These are phyloP conservation scores for Petrea volubilis DNA, from an alignment of 257 asterid species.

Conservation along the genomic window DNA sequence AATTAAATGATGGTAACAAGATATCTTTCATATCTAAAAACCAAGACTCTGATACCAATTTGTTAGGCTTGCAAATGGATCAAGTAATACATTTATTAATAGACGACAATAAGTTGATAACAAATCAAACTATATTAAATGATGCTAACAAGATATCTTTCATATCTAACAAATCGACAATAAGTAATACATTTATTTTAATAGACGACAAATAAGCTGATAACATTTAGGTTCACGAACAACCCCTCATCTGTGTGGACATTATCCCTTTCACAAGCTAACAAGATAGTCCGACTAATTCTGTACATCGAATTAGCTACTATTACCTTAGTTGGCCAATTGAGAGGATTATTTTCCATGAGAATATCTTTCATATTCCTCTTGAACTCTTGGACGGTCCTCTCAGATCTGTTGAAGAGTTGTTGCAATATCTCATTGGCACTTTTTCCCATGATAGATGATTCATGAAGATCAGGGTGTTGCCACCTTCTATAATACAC, in stretches of 20 bases:
- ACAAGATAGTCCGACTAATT: constrained; percentile 27
- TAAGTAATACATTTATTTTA: no score
- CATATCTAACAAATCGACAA: no score
- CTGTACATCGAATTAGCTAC: constrained; percentile 42
- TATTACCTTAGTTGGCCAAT: constrained; percentile 32
- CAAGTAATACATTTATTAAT: no score
- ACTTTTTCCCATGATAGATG: background rate
- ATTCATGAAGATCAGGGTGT: constrained; percentile 14
- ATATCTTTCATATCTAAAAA: no score
- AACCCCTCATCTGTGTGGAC: constrained; percentile 14
- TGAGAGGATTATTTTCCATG: no score
- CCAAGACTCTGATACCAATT: no score
- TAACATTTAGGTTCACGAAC: constrained; percentile 20
- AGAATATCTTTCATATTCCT: background rate
- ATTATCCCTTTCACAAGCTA: background rate
- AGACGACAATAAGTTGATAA: no score
- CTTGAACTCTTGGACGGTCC: background rate
- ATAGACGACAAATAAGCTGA: no score
- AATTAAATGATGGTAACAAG: no score
- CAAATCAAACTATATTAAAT: no score
- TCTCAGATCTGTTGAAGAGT: constrained; percentile 3
- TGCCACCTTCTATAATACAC: constrained; percentile 12
- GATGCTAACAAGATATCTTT: no score
- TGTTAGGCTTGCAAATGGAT: no score
- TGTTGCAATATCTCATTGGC: constrained; percentile 7